Conservation (phyloP, 257 asterid species). For the Gentiana straminea region DNA sequence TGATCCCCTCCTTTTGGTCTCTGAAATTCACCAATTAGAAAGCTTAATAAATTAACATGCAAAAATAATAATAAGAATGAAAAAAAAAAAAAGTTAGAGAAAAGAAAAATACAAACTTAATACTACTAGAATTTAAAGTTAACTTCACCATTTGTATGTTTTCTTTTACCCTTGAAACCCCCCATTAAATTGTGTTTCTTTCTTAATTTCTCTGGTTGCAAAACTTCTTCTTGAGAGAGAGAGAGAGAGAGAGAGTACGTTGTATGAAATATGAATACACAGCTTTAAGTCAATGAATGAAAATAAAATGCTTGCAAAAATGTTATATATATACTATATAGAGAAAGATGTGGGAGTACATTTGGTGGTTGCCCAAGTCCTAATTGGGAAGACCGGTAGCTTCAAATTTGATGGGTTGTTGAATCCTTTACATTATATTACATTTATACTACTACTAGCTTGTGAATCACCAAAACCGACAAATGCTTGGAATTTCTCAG, state of each 20-base stretch:
- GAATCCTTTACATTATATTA: background rate
- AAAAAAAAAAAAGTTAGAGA: background rate
- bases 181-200: slow-evolving; percentile 9
- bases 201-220: no score
- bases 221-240: background rate
- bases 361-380: slow-evolving; percentile 7
- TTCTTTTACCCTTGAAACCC: background rate
- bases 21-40: background rate
- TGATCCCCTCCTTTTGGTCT: slow-evolving; percentile 8
- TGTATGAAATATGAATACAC: background rate
- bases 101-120: background rate
- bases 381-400: slow-evolving; percentile 12
- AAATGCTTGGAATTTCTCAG: background rate
- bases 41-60: no score
- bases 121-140: background rate
- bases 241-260: background rate
- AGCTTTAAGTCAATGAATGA: background rate
- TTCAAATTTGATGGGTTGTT: slow-evolving; percentile 10
- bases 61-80: background rate
- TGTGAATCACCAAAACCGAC: slow-evolving; percentile 1
- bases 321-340: background rate
- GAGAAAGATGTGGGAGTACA: slow-evolving; percentile 2
- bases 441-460: no score
- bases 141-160: slow-evolving; percentile 4
- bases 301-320: background rate